Evolutionary conservation across 2,329 filamentous ascomycete species (phyloP).

Genomic region (Fusarium illudens): DNA sequence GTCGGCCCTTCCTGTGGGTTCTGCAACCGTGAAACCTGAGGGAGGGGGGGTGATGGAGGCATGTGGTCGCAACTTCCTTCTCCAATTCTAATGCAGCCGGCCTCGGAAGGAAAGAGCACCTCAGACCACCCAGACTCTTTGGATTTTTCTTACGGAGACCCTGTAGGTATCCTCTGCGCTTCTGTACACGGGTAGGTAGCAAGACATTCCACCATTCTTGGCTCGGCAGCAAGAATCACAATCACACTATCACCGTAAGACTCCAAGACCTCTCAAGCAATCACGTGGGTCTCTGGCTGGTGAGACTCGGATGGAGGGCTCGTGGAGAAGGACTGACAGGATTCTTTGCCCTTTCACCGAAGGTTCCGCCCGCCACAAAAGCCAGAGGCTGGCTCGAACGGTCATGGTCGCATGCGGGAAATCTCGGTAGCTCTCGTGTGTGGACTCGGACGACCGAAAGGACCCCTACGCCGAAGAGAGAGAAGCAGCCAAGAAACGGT

Average conservation of each 20-base stretch:
- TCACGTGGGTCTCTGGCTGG: constrained; percentile 36
- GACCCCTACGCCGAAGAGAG: constrained; percentile 16
- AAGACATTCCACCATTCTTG: constrained; percentile 6
- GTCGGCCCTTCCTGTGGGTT: background rate
- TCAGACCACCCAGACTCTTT: constrained; percentile 8
- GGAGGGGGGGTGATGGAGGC: constrained; percentile 5
- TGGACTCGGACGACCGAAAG: constrained; percentile 20
- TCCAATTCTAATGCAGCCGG: constrained; percentile 23
- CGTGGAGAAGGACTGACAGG: constrained; percentile 7
- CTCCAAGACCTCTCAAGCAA: constrained; percentile 24
- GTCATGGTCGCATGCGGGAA: constrained; percentile 22
- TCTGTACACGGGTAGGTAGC: background rate
- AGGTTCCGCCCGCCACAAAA: constrained; percentile 7
- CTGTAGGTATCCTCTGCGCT: background rate
- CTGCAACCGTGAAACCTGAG: constrained; percentile 4
- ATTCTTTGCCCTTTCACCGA: constrained; percentile 1
- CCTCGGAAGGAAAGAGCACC: constrained; percentile 16
- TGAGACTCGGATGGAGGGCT: constrained; percentile 22
- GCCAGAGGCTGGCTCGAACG: constrained; percentile 15
- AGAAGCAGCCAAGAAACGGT: constrained; percentile 22
- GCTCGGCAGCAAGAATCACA: constrained; percentile 15
- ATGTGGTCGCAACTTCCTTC: constrained; percentile 8
- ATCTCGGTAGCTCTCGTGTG: constrained; percentile 11
- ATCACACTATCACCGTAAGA: constrained; percentile 19
- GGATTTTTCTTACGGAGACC: background rate